phyloP scores from a whole-genome alignment of 2,329 filamentous ascomycete genomes.

The Aspergillus puulaauensis region DNA sequence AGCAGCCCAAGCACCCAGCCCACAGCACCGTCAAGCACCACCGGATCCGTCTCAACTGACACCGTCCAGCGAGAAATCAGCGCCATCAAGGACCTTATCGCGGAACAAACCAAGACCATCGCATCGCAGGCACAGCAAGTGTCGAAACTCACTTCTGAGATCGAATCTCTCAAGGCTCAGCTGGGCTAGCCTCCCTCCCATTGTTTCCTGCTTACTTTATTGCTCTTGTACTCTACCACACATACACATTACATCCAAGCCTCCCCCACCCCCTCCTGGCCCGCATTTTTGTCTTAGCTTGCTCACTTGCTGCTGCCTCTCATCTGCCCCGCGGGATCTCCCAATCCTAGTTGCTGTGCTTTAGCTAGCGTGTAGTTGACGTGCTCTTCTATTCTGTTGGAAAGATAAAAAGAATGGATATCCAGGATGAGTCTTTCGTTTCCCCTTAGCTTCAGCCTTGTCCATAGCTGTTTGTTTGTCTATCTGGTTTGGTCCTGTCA shows the following conservation, averaged over 20 bases:
- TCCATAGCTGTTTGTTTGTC: slow-evolving; percentile 11
- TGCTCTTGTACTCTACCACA: slow-evolving; percentile 1
- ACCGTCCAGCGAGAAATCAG: slow-evolving; percentile 65
- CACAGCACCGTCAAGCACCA: slow-evolving; percentile 34
- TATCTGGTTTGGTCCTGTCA: background rate
- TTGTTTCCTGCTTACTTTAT: background rate
- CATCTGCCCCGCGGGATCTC: too few species aligned
- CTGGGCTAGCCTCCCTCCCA: slow-evolving; percentile 47
- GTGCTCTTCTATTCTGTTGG: slow-evolving; percentile 7
- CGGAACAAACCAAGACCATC: slow-evolving; percentile 75
- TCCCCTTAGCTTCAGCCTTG: slow-evolving; percentile 7
- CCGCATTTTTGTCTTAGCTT: background rate
- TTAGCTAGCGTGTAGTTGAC: background rate
- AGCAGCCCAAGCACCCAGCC: slow-evolving; percentile 37
- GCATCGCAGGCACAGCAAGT: slow-evolving; percentile 76
- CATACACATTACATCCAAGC: background rate
- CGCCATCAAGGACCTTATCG: slow-evolving; percentile 75
- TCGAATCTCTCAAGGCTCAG: slow-evolving; percentile 78
- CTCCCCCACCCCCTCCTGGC: background rate
- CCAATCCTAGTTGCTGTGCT: background rate
- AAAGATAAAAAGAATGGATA: background rate
- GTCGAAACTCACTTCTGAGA: slow-evolving; percentile 65
- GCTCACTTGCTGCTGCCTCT: background rate
- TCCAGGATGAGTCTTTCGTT: slow-evolving; percentile 4
- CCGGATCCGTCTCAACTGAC: slow-evolving; percentile 41